Conservation (phyloP, 495 filamentous ascomycete genomes). For the Penicillium longicatenatum region DNA sequence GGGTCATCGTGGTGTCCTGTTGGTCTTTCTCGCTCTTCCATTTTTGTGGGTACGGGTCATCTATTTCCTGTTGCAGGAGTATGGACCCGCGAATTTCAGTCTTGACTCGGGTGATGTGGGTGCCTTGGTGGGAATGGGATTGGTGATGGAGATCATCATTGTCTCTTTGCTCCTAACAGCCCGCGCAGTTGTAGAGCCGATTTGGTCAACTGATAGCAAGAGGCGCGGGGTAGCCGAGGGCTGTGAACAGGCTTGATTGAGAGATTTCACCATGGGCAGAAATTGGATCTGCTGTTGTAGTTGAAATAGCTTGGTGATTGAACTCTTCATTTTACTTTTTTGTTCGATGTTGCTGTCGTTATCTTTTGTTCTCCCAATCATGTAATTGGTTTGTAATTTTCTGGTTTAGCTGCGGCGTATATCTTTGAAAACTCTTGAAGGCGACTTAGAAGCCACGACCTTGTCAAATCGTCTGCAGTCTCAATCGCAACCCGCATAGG, state of each 20-base stretch:
- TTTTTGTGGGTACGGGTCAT: conserved; percentile 29
- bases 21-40: conserved; percentile 26
- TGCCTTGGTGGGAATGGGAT: conserved; percentile 29
- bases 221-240: conserved; percentile 6
- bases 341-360: background rate
- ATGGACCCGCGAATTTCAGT: conserved; percentile 28
- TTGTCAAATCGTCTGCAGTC: conserved; percentile 29
- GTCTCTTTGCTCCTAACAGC: conserved; percentile 25
- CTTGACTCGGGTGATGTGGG: conserved; percentile 23
- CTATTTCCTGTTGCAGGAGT: conserved; percentile 29
- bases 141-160: conserved; percentile 36
- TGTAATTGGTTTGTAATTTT: conserved; percentile 14
- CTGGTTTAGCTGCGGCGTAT: conserved; percentile 29
- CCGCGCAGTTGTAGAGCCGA: conserved; percentile 29
- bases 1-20: conserved; percentile 25
- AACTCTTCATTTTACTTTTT: background rate
- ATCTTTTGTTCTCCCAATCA: background rate
- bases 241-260: conserved; percentile 4
- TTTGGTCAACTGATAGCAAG: conserved; percentile 12
- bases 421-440: conserved; percentile 29
- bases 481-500: conserved; percentile 35
- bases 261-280: background rate
- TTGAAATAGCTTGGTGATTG: background rate
- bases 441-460: conserved; percentile 30
- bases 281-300: background rate